A percentile compares a stretch with the other conserved stretches of the same genome.
phyloP scores from a whole-genome alignment of 345 rosid genomes.

The Lepidium didymum region DNA sequence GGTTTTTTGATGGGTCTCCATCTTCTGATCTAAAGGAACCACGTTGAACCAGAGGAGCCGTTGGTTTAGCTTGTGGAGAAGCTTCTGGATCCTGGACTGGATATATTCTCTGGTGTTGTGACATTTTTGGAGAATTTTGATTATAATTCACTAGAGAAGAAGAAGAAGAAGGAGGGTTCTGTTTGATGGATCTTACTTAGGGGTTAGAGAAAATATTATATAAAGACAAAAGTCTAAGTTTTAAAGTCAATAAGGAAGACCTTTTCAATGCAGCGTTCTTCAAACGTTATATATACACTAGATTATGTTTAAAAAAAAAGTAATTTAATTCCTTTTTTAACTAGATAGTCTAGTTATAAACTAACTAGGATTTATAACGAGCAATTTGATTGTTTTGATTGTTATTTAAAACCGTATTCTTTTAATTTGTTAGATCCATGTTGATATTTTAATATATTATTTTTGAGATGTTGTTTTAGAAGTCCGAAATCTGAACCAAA shows the following conservation, averaged over 20 bases:
- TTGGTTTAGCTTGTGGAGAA: slow-evolving; percentile 17
- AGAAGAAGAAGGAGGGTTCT: background rate
- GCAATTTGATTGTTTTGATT: too few relatives aligned
- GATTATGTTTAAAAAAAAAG: too few relatives aligned
- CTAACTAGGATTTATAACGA: too few relatives aligned
- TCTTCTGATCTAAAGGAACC: slow-evolving; percentile 37
- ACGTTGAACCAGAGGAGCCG: slow-evolving; percentile 55
- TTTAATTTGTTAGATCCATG: too few relatives aligned
- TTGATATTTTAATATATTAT: too few relatives aligned
- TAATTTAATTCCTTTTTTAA: too few relatives aligned
- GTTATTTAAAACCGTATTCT: too few relatives aligned
- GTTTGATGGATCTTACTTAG: background rate
- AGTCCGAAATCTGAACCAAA: too few relatives aligned
- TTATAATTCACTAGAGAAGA: background rate
- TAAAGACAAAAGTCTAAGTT: background rate
- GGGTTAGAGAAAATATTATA: background rate
- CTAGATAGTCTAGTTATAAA: too few relatives aligned
- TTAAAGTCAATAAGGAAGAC: slow-evolving; percentile 14
- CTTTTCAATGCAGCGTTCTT: background rate
- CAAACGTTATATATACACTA: too few relatives aligned
- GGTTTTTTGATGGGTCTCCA: slow-evolving; percentile 30
- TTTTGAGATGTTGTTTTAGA: too few relatives aligned
- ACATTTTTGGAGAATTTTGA: slow-evolving; percentile 27
- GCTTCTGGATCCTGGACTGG: slow-evolving; percentile 58
- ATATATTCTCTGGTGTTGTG: slow-evolving; percentile 58